Percentiles rank a stretch among this genome's conserved stretches.
These are phyloP conservation scores for Candida sithepensis DNA, from an alignment of 805 yeast species.

Conservation along the genomic window DNA sequence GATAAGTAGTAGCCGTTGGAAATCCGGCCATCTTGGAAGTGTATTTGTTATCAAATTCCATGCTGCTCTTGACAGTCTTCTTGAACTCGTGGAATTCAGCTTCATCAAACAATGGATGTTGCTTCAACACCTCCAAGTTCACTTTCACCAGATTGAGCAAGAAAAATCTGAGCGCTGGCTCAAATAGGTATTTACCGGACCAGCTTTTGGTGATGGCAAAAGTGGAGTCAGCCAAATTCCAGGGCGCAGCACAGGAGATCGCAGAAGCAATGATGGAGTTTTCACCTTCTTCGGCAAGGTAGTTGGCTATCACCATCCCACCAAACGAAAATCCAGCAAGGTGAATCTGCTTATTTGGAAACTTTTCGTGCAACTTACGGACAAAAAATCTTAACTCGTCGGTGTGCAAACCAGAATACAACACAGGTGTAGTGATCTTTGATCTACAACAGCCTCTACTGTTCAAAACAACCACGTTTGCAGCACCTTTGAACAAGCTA, in stretches of 20 bases:
- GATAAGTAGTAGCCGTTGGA: constrained; percentile 58
- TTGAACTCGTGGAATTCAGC: constrained; percentile 28
- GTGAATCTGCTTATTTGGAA: constrained; percentile 63
- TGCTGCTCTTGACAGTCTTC: constrained; percentile 37
- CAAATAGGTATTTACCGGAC: constrained; percentile 39
- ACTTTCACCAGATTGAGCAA: constrained; percentile 42
- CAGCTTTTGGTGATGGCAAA: constrained; percentile 37
- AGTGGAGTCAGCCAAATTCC: constrained; percentile 64
- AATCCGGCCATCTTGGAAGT: constrained; percentile 64
- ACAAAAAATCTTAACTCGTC: constrained; percentile 63
- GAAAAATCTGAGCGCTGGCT: constrained; percentile 38
- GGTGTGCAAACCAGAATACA: constrained; percentile 67
- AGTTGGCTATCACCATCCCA: constrained; percentile 61
- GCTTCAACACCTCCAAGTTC: constrained; percentile 34
- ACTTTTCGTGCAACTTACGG: constrained; percentile 42
- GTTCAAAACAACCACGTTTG: constrained; percentile 57
- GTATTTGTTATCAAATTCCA: constrained; percentile 58
- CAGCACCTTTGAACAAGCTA: constrained; percentile 40
- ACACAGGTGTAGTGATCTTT: constrained; percentile 61
- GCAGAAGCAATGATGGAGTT: constrained; percentile 54
- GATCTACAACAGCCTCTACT: constrained; percentile 78
- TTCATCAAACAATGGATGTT: constrained; percentile 27
- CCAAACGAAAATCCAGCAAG: constrained; percentile 73
- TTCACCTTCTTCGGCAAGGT: constrained; percentile 63
- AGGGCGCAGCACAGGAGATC: constrained; percentile 60